Evolutionary conservation across 169 alveolate species (phyloP).

Genomic region (Eimeria brunetti): DNA sequence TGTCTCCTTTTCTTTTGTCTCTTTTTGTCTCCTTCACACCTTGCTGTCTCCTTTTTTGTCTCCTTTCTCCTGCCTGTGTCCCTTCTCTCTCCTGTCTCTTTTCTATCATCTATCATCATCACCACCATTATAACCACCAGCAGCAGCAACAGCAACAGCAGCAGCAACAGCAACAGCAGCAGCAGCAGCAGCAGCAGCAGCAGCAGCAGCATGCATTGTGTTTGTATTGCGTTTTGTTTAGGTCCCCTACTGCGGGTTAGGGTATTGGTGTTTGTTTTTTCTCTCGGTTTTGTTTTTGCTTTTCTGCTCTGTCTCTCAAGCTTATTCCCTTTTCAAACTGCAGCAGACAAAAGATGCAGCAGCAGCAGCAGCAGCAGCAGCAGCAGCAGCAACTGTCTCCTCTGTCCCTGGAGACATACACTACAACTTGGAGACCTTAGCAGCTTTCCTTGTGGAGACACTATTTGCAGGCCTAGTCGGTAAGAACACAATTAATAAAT

Average conservation of each 20-base stretch:
- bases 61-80: too few relatives aligned
- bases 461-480: slow-evolving; percentile 13
- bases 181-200: too few relatives aligned
- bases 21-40: not conserved
- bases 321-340: not conserved
- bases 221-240: not conserved
- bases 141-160: too few relatives aligned
- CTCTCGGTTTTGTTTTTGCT: not conserved
- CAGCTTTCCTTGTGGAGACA: not conserved
- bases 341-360: slow-evolving; percentile 34
- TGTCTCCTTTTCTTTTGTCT: not conserved
- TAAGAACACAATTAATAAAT: not conserved
- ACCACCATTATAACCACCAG: too few relatives aligned
- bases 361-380: not conserved
- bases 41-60: not conserved
- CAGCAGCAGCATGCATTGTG: not conserved
- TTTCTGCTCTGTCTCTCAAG: not conserved
- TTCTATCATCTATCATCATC: too few relatives aligned
- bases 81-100: too few relatives aligned
- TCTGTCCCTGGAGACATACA: slow-evolving; percentile 2
- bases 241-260: slow-evolving; percentile 50
- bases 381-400: not conserved
- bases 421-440: not conserved
- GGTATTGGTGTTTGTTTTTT: not conserved
- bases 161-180: too few relatives aligned